Percentiles rank a stretch among this genome's conserved stretches.
These are phyloP conservation scores for Penicillium tannophilum DNA, from an alignment of 495 filamentous ascomycete species.

Conservation along the genomic window DNA sequence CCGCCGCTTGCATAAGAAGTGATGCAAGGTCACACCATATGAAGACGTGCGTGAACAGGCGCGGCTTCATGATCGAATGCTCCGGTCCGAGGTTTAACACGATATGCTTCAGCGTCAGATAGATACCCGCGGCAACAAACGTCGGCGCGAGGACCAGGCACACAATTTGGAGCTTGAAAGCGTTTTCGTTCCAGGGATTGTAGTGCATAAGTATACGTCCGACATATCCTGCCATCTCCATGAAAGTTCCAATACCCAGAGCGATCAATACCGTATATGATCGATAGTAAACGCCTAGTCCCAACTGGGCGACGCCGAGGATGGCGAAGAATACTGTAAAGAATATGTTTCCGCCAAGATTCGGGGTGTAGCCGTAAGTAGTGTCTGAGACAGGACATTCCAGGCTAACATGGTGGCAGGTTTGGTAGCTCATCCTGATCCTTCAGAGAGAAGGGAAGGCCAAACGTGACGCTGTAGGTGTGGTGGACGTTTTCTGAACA, in stretches of 20 bases:
- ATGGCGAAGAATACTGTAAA: slow-evolving; percentile 59
- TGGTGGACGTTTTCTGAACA: background rate
- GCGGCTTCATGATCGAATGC: slow-evolving; percentile 57
- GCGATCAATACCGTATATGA: slow-evolving; percentile 64
- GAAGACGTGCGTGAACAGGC: slow-evolving; percentile 67
- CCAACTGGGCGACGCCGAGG: slow-evolving; percentile 47
- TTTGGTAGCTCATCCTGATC: slow-evolving; percentile 21
- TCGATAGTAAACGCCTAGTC: slow-evolving; percentile 55
- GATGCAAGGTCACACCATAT: slow-evolving; percentile 67
- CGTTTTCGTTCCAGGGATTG: slow-evolving; percentile 61
- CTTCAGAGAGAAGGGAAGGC: background rate
- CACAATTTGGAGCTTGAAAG: slow-evolving; percentile 69
- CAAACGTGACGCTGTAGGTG: background rate
- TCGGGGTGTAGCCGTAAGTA: slow-evolving; percentile 70
- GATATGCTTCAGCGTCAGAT: slow-evolving; percentile 68
- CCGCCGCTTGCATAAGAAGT: slow-evolving; percentile 63
- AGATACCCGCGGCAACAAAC: slow-evolving; percentile 65
- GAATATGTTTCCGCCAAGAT: slow-evolving; percentile 62
- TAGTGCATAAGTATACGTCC: slow-evolving; percentile 59
- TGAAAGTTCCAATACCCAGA: slow-evolving; percentile 48
- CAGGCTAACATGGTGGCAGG: slow-evolving; percentile 50
- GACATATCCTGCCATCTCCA: slow-evolving; percentile 58
- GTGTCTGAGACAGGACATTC: slow-evolving; percentile 61
- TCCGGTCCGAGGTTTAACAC: slow-evolving; percentile 55
- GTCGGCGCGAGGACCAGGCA: slow-evolving; percentile 68